Conservation (phyloP, 2,329 filamentous ascomycete species). For the Coniella lustricola region DNA sequence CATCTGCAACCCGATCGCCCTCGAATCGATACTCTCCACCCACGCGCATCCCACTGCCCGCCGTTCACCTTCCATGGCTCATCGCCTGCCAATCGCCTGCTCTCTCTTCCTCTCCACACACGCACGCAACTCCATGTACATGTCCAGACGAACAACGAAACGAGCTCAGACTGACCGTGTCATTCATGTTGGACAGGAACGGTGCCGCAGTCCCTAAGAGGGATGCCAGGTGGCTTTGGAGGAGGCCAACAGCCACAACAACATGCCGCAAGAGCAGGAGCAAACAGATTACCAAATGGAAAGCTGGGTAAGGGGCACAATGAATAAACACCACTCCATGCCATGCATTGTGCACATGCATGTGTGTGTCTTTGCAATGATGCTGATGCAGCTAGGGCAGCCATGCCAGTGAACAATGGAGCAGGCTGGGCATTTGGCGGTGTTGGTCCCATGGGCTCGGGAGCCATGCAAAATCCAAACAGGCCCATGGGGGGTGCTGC, state of each 20-base stretch:
- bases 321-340: slow-evolving; percentile 2
- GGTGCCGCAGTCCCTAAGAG: slow-evolving; percentile 55
- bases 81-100: not conserved
- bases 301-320: slow-evolving; percentile 54
- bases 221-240: slow-evolving; percentile 54
- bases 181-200: slow-evolving; percentile 36
- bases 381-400: slow-evolving; percentile 13
- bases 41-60: not conserved
- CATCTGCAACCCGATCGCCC: not conserved
- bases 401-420: slow-evolving; percentile 38
- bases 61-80: not conserved
- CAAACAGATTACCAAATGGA: slow-evolving; percentile 56
- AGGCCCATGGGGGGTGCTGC: slow-evolving; percentile 52
- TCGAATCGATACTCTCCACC: not conserved
- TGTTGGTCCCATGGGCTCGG: slow-evolving; percentile 51
- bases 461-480: slow-evolving; percentile 44
- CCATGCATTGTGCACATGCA: not conserved
- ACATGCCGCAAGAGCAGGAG: slow-evolving; percentile 45
- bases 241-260: slow-evolving; percentile 55
- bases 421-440: slow-evolving; percentile 58
- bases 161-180: slow-evolving; percentile 10
- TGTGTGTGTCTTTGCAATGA: slow-evolving; percentile 6
- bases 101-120: not conserved
- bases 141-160: too few species aligned
- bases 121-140: not conserved